Conservation (phyloP, 2,329 filamentous ascomycete species). For the Fusarium stilboides region DNA sequence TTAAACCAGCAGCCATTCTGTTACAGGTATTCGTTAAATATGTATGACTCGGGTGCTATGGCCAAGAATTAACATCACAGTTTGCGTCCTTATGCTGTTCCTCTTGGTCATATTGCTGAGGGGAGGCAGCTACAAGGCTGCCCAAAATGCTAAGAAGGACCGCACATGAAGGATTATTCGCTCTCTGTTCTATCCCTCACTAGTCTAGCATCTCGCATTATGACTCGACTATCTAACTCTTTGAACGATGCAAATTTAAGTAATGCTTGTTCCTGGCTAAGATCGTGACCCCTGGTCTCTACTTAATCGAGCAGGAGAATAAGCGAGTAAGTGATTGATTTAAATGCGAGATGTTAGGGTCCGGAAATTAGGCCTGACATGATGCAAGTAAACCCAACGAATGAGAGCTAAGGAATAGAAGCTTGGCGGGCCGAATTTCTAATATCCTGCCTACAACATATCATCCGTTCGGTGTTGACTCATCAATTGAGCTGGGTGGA, state of each 20-base stretch:
- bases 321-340: background rate
- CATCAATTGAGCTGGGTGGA: no score
- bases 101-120: slow-evolving; percentile 7
- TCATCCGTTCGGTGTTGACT: no score
- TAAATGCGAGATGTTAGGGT: background rate
- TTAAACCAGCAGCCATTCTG: slow-evolving; percentile 21
- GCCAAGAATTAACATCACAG: background rate
- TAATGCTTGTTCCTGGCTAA: background rate
- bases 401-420: background rate
- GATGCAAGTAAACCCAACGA: background rate
- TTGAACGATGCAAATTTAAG: background rate
- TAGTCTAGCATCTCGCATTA: no score
- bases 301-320: background rate
- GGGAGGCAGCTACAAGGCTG: slow-evolving; percentile 1
- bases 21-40: background rate
- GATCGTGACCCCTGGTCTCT: background rate
- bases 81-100: slow-evolving; percentile 12
- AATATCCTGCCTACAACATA: no score
- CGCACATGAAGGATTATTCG: no score
- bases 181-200: no score
- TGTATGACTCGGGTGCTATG: fast-evolving
- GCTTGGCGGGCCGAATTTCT: no score
- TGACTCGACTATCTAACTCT: no score
- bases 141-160: background rate
- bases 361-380: background rate